phyloP scores from a whole-genome alignment of 176 grass and related monocot genomes.

The Melocanna baccifera region DNA sequence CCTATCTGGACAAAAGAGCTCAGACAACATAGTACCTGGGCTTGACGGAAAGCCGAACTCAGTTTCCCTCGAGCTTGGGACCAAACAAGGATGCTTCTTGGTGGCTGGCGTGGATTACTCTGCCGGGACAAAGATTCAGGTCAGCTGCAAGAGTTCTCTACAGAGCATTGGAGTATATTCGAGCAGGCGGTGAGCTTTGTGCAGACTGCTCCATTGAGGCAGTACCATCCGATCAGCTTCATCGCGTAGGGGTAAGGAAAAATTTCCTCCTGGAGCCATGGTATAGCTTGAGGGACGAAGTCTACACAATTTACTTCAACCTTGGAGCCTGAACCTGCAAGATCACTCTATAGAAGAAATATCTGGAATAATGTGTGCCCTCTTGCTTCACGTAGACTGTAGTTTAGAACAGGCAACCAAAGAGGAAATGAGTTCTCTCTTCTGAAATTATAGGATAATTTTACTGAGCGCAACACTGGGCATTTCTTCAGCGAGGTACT shows the following conservation, averaged over 20 bases:
- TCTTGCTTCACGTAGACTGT: slow-evolving; percentile 7
- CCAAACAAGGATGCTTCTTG: slow-evolving; percentile 51
- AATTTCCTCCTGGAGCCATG: slow-evolving; percentile 83
- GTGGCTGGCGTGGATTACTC: slow-evolving; percentile 30
- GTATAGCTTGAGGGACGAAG: slow-evolving; percentile 72
- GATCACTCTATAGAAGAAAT: slow-evolving; percentile 19
- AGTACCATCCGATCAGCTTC: slow-evolving; percentile 73
- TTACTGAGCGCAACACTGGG: background rate
- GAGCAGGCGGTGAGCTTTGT: slow-evolving; percentile 63
- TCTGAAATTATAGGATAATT: background rate
- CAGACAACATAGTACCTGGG: slow-evolving; percentile 54
- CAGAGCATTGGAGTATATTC: slow-evolving; percentile 40
- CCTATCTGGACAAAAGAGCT: slow-evolving; percentile 36
- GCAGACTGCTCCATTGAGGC: slow-evolving; percentile 41
- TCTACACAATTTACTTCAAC: slow-evolving; percentile 86
- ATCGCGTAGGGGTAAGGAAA: slow-evolving; percentile 55
- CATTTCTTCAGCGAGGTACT: background rate
- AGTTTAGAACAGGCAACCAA: slow-evolving; percentile 11
- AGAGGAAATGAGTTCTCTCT: slow-evolving; percentile 6
- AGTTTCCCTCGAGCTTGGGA: slow-evolving; percentile 41
- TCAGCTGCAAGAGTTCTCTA: slow-evolving; percentile 46
- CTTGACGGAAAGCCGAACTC: slow-evolving; percentile 40
- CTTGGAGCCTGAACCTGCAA: slow-evolving; percentile 45
- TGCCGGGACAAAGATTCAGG: slow-evolving; percentile 29
- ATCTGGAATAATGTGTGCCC: slow-evolving; percentile 3